Evolutionary conservation across 768 basidiomycete species (phyloP), one percentile per base, ranked within the genome.

Genomic region (Rhodotorula graminis): DNA sequence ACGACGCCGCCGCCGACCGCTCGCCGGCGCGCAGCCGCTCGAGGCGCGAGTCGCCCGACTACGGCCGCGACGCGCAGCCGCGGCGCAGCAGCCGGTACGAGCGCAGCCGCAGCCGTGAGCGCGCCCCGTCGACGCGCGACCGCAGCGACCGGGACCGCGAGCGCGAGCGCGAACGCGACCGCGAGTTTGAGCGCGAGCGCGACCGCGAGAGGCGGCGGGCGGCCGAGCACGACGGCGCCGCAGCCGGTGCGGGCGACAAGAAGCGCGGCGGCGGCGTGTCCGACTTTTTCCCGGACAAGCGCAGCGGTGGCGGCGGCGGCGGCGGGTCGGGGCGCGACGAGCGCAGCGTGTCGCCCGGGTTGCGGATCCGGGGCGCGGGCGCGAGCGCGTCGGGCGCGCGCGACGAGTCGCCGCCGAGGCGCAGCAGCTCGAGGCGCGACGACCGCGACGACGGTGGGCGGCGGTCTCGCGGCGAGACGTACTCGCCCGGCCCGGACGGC

Each of bases 281-380:
- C 31, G 67, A 66, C n/a, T 65, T 69, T 27, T 71, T 71, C 74
- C 70, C 70, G 4, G 70, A 71, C 42, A 62, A 63, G 60, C 11
- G 2, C n/a, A 18, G 46, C 40, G 0, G 60, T 23, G 14, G 12
- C 33, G 6, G 49, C 64, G 0, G 11, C 52, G n/a, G n/a, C n/a
- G n/a, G n/a, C n/a, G n/a, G n/a, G n/a, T n/a, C n/a, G n/a, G n/a
- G n/a, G n/a, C n/a, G 21, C 10, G 29, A 27, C 42, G 49, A 57
- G 23, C 50, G 49, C 15, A 46, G 31, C 27, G 74, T 37, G 0
- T 55, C 69, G 25, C 63, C 64, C 18, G 49, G 49, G n/a, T 31
- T 69, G 61, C 55, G 61, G n/a, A 67, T 66, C 46, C 52, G 73
- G 9, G 53, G 73, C 16, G 60, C 60, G 3, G 25, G 42, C 8